Conservation (phyloP, 2,329 filamentous ascomycete genomes). For the Verticillium longisporum region DNA sequence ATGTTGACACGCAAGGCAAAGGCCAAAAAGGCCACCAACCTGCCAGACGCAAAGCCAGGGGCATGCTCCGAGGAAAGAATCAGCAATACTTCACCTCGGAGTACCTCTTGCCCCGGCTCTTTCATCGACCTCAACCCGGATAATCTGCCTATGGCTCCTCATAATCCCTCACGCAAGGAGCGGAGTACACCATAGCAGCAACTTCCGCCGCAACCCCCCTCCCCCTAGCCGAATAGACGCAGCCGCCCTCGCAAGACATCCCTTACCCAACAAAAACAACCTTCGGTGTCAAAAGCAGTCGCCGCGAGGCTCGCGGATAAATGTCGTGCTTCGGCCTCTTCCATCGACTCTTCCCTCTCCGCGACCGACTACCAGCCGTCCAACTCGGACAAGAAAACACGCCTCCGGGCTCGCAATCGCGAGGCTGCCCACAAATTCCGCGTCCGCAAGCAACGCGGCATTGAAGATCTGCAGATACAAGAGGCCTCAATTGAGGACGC, state of each 20-base stretch:
- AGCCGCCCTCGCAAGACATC: not conserved
- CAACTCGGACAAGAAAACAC: constrained; percentile 6
- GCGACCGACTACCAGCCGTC: not conserved
- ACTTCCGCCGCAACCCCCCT: not conserved
- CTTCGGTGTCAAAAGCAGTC: not conserved
- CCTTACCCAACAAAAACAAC: not conserved
- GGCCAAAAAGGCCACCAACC: not conserved
- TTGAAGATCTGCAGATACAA: constrained; percentile 8
- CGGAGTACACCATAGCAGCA: not conserved
- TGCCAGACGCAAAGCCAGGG: not conserved
- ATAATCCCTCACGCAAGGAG: not conserved
- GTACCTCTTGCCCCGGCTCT: not conserved
- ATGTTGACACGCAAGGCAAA: not conserved
- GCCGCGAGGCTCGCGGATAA: not conserved
- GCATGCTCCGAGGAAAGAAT: too few species aligned
- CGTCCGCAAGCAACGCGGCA: constrained; percentile 10
- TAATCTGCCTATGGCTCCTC: not conserved
- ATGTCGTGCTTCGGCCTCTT: not conserved
- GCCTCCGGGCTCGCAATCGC: constrained; percentile 9
- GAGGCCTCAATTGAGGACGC: constrained; percentile 11
- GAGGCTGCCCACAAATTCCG: constrained; percentile 13
- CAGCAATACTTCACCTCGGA: too few species aligned
- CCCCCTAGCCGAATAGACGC: not conserved
- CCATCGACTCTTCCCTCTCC: not conserved
- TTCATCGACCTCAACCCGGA: not conserved